Evolutionary conservation across 2,329 filamentous ascomycete genomes (phyloP), one percentile per base, ranked within the genome.

Genomic region (Colletotrichum sp.): DNA sequence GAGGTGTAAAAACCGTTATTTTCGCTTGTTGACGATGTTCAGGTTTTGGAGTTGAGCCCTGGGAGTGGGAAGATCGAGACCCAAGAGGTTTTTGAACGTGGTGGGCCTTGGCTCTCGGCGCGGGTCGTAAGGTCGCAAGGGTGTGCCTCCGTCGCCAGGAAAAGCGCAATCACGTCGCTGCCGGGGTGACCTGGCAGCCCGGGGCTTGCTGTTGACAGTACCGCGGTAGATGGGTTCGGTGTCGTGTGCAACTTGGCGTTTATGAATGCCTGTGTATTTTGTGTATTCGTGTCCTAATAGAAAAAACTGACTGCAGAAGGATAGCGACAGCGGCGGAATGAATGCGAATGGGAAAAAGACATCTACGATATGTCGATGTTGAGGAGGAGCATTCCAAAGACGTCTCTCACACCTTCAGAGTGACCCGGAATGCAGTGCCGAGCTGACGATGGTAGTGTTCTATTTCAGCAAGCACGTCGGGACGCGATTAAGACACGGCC

Each of bases 31-130:
- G 63, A 62, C 71, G 74, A 75, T 75, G 65, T 52, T 75, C 70
- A 63, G 44, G 21, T 71, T 77, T 77, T 76, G 75, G 72, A 72
- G 75, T 71, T 77, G 72, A 76, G 57, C 59, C 59, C 44, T 13
- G 21, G 55, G 32, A 72, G 28, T 32, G 62, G 69, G 60, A 57
- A 26, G 34, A 52, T 76, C 70, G 57, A 72, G 64, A 57, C 49
- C 55, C 69, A 44, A 69, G 57, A 74, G 64, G 57, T 64, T 69
- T 76, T 76, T 76, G 65, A 76, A 74, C 44, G 70, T 68, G 44
- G 44, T 21, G 65, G 71, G 70, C 59, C 74, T 69, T 65, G 64
- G 64, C 39, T 28, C 24, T 74, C 70, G 65, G 70, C 64, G 44
- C 65, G 74, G 69, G 32, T 69, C 65, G 59, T 69, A 49, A 59